Evolutionary conservation across 306 rosid genomes (phyloP), one percentile per base, ranked within the genome.

Genomic region (Pterocarpus macrocarpus): DNA sequence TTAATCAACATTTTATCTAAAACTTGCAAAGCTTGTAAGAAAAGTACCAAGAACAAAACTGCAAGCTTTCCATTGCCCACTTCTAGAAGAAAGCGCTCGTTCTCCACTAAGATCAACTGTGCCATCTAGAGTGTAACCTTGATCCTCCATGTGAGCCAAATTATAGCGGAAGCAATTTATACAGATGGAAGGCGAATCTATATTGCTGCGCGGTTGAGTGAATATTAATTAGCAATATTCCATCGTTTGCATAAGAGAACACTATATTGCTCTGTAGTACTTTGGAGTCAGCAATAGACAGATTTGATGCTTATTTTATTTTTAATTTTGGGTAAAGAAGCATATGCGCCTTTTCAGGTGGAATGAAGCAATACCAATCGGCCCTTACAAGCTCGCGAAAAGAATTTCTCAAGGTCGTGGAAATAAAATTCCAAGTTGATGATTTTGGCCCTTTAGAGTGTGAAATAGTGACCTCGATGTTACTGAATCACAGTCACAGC

Each of bases 21-120:
- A 53, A 39, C 36, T 43, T 28, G 7, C 5, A 22, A 58, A 15
- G 33, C 15, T 71, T 39, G 5, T 17, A 15, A 35, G 77, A 49
- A 71, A 50, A 13, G 52, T 86, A 92, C 97, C 95, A 73, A 92
- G 89, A 52, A 92, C 87, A 71, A 88, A 92, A 70, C 80, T 65
- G 79, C 94, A 90, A 35, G 97, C 97, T 84, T 78, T 92, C 92
- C 91, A 85, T 85, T 88, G 88, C n/a, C 97, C 95, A 52, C 95
- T 92, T 75, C 57, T 79, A 22, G 91, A 80, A 62, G 94, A 87
- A 57, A 86, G 86, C 38, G 81, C 92, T 5, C 93, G 90, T 8
- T 75, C 72, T 69, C 97, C 97, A 38, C 53, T 80, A 43, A 90
- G 89, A 86, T 92, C 86, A 36, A 90, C 94, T 3, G 95, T 90